A percentile compares a stretch with the other conserved stretches of the same genome.
phyloP scores from a whole-genome alignment of 495 filamentous ascomycete genomes.

The Xylaria longipes region DNA sequence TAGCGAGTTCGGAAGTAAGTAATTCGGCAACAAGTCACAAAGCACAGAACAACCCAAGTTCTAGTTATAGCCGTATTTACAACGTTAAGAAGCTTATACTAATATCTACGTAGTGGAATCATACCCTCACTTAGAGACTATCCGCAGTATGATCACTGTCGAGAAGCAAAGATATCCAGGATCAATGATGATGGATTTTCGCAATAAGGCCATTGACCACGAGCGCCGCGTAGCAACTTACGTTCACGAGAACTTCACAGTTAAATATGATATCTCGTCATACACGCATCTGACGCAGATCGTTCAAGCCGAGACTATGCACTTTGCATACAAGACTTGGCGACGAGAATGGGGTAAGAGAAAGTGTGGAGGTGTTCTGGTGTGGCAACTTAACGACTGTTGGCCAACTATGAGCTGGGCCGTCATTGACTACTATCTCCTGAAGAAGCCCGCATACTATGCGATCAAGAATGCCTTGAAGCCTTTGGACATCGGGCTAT shows the following conservation, averaged over 20 bases:
- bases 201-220: conserved; percentile 85
- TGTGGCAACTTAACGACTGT: conserved; percentile 94
- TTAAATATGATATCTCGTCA: conserved; percentile 53
- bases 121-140: conserved; percentile 80
- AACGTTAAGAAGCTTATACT: conserved; percentile 64
- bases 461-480: conserved; percentile 72
- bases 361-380: conserved; percentile 78
- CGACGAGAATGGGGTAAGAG: conserved; percentile 71
- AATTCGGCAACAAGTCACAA: conserved; percentile 50
- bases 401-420: conserved; percentile 86
- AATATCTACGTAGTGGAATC: conserved; percentile 65
- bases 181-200: conserved; percentile 78
- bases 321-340: conserved; percentile 78
- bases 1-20: conserved; percentile 83
- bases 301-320: conserved; percentile 79
- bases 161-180: conserved; percentile 70
- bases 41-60: not conserved
- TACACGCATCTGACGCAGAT: conserved; percentile 82
- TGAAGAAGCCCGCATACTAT: conserved; percentile 80
- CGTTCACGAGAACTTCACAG: conserved; percentile 73
- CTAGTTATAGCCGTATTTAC: conserved; percentile 29
- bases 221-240: conserved; percentile 78
- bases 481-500: conserved; percentile 71
- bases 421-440: conserved; percentile 76
- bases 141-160: conserved; percentile 70